phyloP scores from a whole-genome alignment of 495 filamentous ascomycete species.

The Pseudomonodictys pantanalensis region DNA sequence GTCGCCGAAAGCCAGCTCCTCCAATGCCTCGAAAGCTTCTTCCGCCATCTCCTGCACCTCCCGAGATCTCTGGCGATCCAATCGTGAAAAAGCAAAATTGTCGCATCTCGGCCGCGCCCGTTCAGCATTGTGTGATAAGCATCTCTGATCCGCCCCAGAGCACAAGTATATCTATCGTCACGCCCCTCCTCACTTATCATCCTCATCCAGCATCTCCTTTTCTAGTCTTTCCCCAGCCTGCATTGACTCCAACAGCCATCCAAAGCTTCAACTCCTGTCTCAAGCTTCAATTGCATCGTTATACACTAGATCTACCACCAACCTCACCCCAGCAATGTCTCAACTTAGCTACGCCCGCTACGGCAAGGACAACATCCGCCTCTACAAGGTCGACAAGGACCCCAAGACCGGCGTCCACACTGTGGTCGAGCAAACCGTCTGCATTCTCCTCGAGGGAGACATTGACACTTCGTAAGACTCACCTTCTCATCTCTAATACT shows the following conservation, averaged over 20 bases:
- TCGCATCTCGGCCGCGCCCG: conserved; percentile 27
- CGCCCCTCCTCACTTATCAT: conserved; percentile 13
- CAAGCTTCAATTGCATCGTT: neutral
- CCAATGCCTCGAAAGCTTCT: conserved; percentile 7
- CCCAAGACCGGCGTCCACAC: conserved; percentile 68
- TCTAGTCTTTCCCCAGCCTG: neutral
- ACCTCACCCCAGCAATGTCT: conserved; percentile 34
- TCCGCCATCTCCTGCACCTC: conserved; percentile 10
- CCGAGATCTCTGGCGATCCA: conserved; percentile 17
- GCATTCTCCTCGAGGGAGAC: conserved; percentile 81
- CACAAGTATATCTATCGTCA: conserved; percentile 18
- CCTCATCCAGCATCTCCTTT: conserved; percentile 1
- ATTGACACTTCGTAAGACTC: conserved; percentile 77
- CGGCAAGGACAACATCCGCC: conserved; percentile 84
- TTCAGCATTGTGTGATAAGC: conserved; percentile 17
- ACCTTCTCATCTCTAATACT: neutral
- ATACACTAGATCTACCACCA: conserved; percentile 1
- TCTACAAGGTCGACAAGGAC: conserved; percentile 87
- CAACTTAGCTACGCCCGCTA: conserved; percentile 45
- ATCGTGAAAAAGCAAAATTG: conserved; percentile 29
- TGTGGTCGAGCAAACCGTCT: conserved; percentile 93
- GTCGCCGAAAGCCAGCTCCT: conserved; percentile 23
- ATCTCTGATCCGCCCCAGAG: conserved; percentile 9
- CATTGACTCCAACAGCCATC: neutral
- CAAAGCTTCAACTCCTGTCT: neutral